Conservation (phyloP, 164 flowering plant genomes). For the Magnolia kwangsiensis region DNA sequence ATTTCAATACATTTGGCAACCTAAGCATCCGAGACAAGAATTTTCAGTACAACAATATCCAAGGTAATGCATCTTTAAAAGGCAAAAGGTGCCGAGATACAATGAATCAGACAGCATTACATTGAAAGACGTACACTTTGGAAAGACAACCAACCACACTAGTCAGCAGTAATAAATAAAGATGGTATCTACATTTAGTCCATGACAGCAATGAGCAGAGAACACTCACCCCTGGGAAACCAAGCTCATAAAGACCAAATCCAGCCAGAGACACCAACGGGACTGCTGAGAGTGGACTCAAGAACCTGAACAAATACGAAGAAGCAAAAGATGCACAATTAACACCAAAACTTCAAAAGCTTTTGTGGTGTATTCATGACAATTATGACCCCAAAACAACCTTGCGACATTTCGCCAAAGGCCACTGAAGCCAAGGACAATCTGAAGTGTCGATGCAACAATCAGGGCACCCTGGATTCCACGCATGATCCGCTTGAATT, state of each 20-base stretch:
- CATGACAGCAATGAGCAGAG: neutral
- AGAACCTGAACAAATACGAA: slow-evolving; percentile 47
- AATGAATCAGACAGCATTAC: no score
- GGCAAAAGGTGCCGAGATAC: no score
- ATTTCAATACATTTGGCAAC: slow-evolving; percentile 89
- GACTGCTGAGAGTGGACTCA: slow-evolving; percentile 86
- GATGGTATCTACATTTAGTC: neutral
- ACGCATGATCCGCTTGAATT: slow-evolving; percentile 75
- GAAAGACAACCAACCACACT: neutral
- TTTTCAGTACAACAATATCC: neutral
- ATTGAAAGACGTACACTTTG: neutral
- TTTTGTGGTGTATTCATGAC: neutral
- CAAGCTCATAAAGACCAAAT: slow-evolving; percentile 80
- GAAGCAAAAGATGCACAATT: neutral
- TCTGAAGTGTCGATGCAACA: slow-evolving; percentile 84
- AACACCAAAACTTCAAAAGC: neutral
- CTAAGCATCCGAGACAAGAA: slow-evolving; percentile 29
- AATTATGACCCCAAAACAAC: slow-evolving; percentile 25
- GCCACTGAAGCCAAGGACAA: slow-evolving; percentile 86
- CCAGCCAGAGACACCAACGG: slow-evolving; percentile 84
- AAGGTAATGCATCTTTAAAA: no score
- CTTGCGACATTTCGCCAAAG: slow-evolving; percentile 90
- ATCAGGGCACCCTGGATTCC: slow-evolving; percentile 90
- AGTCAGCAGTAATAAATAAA: neutral
- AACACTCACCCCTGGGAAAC: slow-evolving; percentile 77